Conservation (phyloP, 2,329 filamentous ascomycete genomes). For the Ophiocordyceps robertsii region DNA sequence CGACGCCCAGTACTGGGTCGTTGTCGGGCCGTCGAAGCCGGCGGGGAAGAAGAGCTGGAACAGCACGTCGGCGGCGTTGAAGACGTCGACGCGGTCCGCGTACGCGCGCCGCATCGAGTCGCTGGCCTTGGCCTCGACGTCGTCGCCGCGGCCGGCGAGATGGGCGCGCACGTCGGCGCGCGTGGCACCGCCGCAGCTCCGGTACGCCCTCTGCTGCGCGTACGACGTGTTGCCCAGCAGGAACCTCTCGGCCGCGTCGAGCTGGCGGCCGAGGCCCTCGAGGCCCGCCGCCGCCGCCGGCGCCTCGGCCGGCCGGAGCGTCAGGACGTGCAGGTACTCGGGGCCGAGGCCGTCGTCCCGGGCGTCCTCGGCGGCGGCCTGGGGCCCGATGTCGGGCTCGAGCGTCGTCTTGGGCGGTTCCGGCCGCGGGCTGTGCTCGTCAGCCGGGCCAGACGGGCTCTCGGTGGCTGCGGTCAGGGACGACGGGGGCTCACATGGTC, state of each 20-base stretch:
- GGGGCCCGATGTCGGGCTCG: not conserved
- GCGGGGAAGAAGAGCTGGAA: constrained; percentile 29
- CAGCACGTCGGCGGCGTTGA: constrained; percentile 24
- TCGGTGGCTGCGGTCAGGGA: not conserved
- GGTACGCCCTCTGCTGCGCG: constrained; percentile 15
- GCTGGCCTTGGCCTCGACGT: constrained; percentile 10
- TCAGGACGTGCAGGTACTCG: constrained; percentile 10
- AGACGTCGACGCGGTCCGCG: constrained; percentile 22
- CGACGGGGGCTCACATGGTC: constrained; percentile 5
- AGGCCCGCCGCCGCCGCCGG: not conserved
- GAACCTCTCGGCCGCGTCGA: constrained; percentile 14
- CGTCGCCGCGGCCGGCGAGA: constrained; percentile 9
- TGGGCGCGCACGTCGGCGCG: constrained; percentile 10
- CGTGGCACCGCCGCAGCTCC: constrained; percentile 9
- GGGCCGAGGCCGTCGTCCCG: not conserved
- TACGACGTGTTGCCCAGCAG: constrained; percentile 12
- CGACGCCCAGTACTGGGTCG: constrained; percentile 30
- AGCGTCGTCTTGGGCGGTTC: not conserved
- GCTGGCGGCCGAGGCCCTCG: constrained; percentile 9
- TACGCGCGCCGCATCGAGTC: constrained; percentile 13
- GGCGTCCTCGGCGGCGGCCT: not conserved
- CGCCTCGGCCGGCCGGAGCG: constrained; percentile 4
- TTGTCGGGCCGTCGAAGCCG: constrained; percentile 21
- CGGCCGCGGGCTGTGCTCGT: not conserved
- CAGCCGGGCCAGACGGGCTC: not conserved